Conservation (phyloP, 1,284 basidiomycete genomes). For the Chondrostereum purpureum region DNA sequence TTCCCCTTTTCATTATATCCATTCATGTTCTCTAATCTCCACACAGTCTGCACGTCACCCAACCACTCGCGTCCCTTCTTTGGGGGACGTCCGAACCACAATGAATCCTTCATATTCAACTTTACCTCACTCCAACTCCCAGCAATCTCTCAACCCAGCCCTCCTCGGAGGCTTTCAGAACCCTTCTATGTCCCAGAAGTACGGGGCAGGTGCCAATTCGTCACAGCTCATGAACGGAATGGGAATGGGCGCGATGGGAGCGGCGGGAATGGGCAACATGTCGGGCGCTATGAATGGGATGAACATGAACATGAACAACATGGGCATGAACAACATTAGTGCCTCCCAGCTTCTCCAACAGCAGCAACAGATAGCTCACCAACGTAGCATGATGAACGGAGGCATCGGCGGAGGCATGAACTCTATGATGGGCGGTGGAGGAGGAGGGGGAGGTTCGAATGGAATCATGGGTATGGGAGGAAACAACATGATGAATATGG, state of each 20-base stretch:
- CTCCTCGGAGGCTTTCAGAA: neutral
- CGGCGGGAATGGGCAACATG: neutral
- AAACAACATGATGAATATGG: conserved; percentile 3
- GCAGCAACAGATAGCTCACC: neutral
- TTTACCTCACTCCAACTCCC: neutral
- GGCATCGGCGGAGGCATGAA: neutral
- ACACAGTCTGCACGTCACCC: neutral
- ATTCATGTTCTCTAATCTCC: neutral
- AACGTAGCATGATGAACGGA: conserved; percentile 3
- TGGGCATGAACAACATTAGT: neutral
- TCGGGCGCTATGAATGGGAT: neutral
- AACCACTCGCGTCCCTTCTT: neutral
- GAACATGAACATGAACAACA: conserved; percentile 7
- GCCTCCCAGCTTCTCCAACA: neutral
- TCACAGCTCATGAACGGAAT: conserved; percentile 10
- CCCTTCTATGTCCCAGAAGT: neutral
- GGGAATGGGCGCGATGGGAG: conserved; percentile 5
- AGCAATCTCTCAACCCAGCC: conserved; percentile 3
- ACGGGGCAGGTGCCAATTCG: neutral
- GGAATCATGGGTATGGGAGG: conserved; percentile 7
- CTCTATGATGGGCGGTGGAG: neutral
- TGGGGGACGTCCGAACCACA: neutral
- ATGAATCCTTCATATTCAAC: neutral
- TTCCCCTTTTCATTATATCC: neutral
- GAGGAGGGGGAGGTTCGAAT: conserved; percentile 3